A percentile compares a stretch with the other conserved stretches of the same genome.
Evolutionary conservation across 805 yeast genomes (phyloP).

Genomic region (Candida mattraensis): DNA sequence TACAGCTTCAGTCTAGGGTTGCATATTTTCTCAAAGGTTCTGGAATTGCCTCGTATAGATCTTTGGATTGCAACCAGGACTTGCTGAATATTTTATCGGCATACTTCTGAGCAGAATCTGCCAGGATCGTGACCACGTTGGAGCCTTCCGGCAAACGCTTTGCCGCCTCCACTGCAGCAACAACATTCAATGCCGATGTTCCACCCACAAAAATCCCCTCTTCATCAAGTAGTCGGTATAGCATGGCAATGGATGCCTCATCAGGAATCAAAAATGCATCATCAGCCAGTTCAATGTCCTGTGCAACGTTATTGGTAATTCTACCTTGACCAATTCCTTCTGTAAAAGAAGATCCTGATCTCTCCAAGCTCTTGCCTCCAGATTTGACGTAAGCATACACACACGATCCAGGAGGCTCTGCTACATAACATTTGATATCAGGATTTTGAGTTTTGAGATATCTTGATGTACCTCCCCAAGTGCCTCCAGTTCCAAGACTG

Average conservation of each 20-base stretch:
- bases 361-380: conserved; percentile 64
- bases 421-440: conserved; percentile 61
- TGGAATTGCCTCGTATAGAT: conserved; percentile 65
- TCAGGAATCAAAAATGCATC: conserved; percentile 81
- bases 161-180: conserved; percentile 82
- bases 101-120: conserved; percentile 90
- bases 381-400: conserved; percentile 75
- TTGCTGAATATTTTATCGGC: conserved; percentile 77
- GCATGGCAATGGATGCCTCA: conserved; percentile 77
- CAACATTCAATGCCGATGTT: conserved; percentile 87
- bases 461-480: conserved; percentile 82
- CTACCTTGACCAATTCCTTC: conserved; percentile 98
- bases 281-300: conserved; percentile 71
- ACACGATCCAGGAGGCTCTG: conserved; percentile 94
- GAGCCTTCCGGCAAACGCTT: conserved; percentile 70
- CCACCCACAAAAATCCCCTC: conserved; percentile 93
- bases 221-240: conserved; percentile 78
- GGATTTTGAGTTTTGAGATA: conserved; percentile 73
- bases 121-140: conserved; percentile 84
- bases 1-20: conserved; percentile 35
- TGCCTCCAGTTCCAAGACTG: conserved; percentile 92
- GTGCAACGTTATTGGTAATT: conserved; percentile 76
- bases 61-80: conserved; percentile 73
- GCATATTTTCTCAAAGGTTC: conserved; percentile 69
- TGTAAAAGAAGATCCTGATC: conserved; percentile 84